phyloP scores from a whole-genome alignment of 2,329 filamentous ascomycete species.

The Diaporthe eres region DNA sequence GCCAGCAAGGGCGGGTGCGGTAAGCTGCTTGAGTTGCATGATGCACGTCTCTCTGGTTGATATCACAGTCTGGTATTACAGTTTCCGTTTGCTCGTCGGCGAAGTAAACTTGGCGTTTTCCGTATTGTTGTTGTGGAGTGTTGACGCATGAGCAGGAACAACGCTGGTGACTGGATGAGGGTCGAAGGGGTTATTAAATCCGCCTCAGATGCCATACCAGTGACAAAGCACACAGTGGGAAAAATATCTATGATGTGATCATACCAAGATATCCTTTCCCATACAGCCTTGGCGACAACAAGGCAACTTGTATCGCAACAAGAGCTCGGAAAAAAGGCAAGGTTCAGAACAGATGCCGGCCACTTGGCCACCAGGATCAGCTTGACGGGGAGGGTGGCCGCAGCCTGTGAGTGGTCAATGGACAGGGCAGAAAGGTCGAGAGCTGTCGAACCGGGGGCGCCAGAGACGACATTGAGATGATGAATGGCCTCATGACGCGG shows the following conservation, averaged over 20 bases:
- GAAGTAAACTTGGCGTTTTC: neutral
- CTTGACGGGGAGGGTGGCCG: conserved; percentile 14
- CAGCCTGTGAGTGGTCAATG: conserved; percentile 29
- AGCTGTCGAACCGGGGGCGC: conserved; percentile 1
- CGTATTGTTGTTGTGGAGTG: neutral
- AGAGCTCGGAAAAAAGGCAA: conserved; percentile 10
- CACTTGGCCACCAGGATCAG: conserved; percentile 23
- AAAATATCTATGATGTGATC: conserved; percentile 27
- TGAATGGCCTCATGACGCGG: conserved; percentile 28
- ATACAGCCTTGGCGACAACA: conserved; percentile 23
- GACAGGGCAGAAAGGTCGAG: neutral
- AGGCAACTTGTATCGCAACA: neutral
- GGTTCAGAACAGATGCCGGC: conserved; percentile 7
- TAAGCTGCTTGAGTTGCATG: conserved; percentile 34
- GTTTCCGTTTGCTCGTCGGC: neutral
- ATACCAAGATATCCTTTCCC: conserved; percentile 32
- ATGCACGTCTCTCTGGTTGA: neutral
- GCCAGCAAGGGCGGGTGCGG: conserved; percentile 17
- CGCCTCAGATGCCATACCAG: neutral
- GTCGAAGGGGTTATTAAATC: conserved; percentile 20
- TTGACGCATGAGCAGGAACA: neutral
- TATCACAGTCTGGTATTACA: neutral
- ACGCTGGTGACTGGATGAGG: neutral
- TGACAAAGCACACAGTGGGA: neutral
- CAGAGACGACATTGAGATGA: neutral